Evolutionary conservation across 495 filamentous ascomycete species (phyloP), one percentile per base, ranked within the genome.

Genomic region (Neurospora discreta): DNA sequence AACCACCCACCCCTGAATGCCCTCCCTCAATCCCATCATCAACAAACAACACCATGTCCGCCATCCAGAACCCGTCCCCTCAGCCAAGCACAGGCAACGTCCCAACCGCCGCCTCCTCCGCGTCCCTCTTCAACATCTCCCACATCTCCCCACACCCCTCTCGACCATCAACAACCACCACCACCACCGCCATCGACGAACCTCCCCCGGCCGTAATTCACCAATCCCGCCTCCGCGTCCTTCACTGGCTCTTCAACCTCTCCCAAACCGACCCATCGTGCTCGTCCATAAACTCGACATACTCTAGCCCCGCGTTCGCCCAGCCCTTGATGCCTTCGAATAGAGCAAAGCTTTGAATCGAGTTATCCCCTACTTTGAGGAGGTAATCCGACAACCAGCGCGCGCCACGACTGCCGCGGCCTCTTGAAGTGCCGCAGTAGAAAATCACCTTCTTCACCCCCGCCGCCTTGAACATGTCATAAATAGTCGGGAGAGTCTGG

Each of bases 401-500:
- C 1, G 90, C 86, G 8, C 87, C 86, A 2, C 90, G 83, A 11
- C 80, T 85, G 8, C 90, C 90, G 11, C 90, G 85, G 10, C 91
- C 90, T 7, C 71, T 71, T 0, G 89, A 91, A 3, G 90, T 91
- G 92, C 91, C 86, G 74, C 91, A 93, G 74, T 89, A 93, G 81
- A 88, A 93, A 52, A 92, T 85, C 10, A 91, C 85, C 68, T 80
- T 80, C 30, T 79, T 76, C 3, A 89, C 75, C 0, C 82, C 82
- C 1, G 87, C 86, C 6, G 77, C 80, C 23, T 80, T 81, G 68
- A 90, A 82, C 18, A 91, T 69, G 7, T 75, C 75, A 74, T 91
- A 90, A 13, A 92, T 69, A 0, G 85, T 79, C 1, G 89, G 85
- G 0, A 92, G 78, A 5, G 85, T 86, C 0, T 84, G 84, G 70